These are phyloP conservation scores for Digitaria exilis DNA, from an alignment of 202 grass and related monocot species.

Conservation along the genomic window DNA sequence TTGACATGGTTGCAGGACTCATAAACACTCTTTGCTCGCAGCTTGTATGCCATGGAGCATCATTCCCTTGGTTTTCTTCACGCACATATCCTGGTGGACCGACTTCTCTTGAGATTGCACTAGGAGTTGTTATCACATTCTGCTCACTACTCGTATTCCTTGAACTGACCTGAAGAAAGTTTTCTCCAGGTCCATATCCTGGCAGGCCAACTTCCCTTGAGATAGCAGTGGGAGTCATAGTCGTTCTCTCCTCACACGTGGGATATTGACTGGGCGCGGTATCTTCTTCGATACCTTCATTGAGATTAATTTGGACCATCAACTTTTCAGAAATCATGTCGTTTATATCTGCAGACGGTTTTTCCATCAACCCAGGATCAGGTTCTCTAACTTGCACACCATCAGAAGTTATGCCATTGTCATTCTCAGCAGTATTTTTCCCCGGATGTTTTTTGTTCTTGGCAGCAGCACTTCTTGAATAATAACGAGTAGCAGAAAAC, in stretches of 20 bases:
- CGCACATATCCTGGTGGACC: slow-evolving; percentile 18
- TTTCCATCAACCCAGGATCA: slow-evolving; percentile 27
- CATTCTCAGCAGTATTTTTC: slow-evolving; percentile 42
- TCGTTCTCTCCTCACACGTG: not conserved
- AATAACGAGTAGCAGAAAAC: slow-evolving; percentile 70
- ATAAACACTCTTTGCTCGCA: not conserved
- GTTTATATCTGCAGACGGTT: slow-evolving; percentile 33
- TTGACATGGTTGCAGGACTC: not conserved
- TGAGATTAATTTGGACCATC: slow-evolving; percentile 36
- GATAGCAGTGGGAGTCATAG: not conserved
- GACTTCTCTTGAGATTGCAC: not conserved
- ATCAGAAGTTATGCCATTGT: slow-evolving; percentile 5
- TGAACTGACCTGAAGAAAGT: not conserved
- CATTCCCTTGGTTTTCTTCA: slow-evolving; percentile 25
- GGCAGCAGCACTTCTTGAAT: slow-evolving; percentile 42
- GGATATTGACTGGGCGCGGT: not conserved
- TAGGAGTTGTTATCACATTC: not conserved
- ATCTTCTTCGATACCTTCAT: slow-evolving; percentile 34
- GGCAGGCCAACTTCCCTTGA: not conserved
- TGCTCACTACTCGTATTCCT: slow-evolving; percentile 22
- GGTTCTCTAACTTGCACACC: slow-evolving; percentile 20
- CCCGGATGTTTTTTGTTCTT: slow-evolving; percentile 47
- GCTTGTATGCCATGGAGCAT: slow-evolving; percentile 20
- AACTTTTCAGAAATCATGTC: slow-evolving; percentile 22
- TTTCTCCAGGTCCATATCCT: slow-evolving; percentile 14